Conservation (phyloP, 73 alveolate species). For the Paramecium caudatum region DNA sequence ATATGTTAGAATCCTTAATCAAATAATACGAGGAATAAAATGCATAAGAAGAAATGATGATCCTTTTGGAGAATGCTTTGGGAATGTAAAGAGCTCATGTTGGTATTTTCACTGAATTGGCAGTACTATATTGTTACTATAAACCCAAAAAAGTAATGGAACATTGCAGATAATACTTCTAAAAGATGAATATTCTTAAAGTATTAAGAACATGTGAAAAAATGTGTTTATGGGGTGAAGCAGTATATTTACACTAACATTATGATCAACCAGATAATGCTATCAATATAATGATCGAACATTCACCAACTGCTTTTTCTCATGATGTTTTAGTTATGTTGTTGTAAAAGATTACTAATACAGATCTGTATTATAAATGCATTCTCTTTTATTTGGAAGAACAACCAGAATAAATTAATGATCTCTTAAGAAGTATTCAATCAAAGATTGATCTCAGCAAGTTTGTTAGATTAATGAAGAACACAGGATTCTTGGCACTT, state of each 20-base stretch:
- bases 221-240: constrained; percentile 98
- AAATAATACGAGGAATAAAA: constrained; percentile 98
- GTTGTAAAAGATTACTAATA: constrained; percentile 93
- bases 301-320: constrained; percentile 97
- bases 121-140: constrained; percentile 96
- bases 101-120: constrained; percentile 98
- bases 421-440: constrained; percentile 91
- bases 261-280: constrained; percentile 98
- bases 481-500: constrained; percentile 93
- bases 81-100: constrained; percentile 96
- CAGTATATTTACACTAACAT: constrained; percentile 95
- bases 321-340: constrained; percentile 95
- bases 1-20: constrained; percentile 95
- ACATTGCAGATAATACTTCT: constrained; percentile 93
- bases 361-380: constrained; percentile 95
- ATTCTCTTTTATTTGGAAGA: constrained; percentile 97
- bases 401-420: constrained; percentile 98
- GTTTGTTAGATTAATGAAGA: constrained; percentile 91
- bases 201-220: constrained; percentile 97
- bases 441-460: constrained; percentile 95
- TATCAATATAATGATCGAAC: constrained; percentile 97
- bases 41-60: constrained; percentile 94
- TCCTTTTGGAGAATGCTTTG: constrained; percentile 93
- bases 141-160: constrained; percentile 97
- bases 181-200: constrained; percentile 96